Percentiles rank a stretch among this genome's conserved stretches.
Evolutionary conservation across 148 eudicot species (phyloP).

Genomic region (Spergularia marina): DNA sequence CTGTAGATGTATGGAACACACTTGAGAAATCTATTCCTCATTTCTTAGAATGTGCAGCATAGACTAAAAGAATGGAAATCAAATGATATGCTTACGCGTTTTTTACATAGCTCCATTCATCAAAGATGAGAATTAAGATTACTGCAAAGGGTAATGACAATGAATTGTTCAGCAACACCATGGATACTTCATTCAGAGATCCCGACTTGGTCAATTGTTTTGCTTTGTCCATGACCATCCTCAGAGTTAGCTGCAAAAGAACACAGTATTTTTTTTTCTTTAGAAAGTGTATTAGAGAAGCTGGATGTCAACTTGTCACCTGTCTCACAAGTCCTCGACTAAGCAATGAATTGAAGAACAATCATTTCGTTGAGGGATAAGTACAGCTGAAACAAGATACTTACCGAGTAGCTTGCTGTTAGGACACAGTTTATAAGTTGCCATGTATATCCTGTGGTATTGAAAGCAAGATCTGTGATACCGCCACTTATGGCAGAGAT

Average conservation of each 20-base stretch:
- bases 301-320: neutral
- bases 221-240: constrained; percentile 83
- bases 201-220: constrained; percentile 67
- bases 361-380: neutral
- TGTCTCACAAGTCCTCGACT: neutral
- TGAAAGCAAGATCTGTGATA: constrained; percentile 69
- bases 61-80: neutral
- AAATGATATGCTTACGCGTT: constrained; percentile 44
- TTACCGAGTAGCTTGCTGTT: constrained; percentile 75
- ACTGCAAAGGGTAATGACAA: constrained; percentile 71
- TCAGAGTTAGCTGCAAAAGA: constrained; percentile 60
- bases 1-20: constrained; percentile 37
- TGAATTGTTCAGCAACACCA: constrained; percentile 81
- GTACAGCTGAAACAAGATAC: constrained; percentile 15
- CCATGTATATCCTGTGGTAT: constrained; percentile 68
- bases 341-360: neutral
- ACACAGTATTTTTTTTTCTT: neutral
- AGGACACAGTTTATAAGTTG: constrained; percentile 66
- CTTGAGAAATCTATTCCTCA: constrained; percentile 6
- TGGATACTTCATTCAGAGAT: constrained; percentile 79
- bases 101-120: constrained; percentile 65
- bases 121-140: constrained; percentile 54
- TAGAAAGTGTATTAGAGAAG: neutral
- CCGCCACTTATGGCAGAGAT: constrained; percentile 80
- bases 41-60: neutral